A percentile compares a stretch with the other conserved stretches of the same genome.
These are phyloP conservation scores for Austroboletus eburneus DNA, from an alignment of 768 basidiomycete species.

Conservation along the genomic window DNA sequence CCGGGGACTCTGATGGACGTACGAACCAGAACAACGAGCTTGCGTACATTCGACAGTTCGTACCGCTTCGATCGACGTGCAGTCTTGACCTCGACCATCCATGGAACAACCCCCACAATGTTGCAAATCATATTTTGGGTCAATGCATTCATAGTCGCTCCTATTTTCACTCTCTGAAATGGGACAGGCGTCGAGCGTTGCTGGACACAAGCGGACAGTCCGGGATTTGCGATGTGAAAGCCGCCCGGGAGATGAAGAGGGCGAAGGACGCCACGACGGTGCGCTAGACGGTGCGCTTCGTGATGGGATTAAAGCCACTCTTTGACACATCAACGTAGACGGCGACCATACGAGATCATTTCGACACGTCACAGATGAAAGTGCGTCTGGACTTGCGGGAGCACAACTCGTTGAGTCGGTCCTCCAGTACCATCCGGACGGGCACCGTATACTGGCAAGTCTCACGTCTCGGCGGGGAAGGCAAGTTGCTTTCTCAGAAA, in stretches of 20 bases:
- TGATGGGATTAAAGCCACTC: constrained; percentile 25
- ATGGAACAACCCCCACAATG: constrained; percentile 75
- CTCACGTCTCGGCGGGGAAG: constrained; percentile 3
- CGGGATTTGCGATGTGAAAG: constrained; percentile 36
- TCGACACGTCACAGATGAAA: constrained; percentile 29
- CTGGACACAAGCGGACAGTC: constrained; percentile 44
- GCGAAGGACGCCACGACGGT: constrained; percentile 30
- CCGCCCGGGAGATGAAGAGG: constrained; percentile 31
- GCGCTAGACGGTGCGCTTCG: constrained; percentile 1
- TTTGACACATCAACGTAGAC: constrained; percentile 40
- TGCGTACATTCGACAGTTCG: constrained; percentile 69
- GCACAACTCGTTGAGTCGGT: constrained; percentile 3
- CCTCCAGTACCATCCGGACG: constrained; percentile 18
- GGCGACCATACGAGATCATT: constrained; percentile 44
- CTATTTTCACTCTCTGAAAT: constrained; percentile 37
- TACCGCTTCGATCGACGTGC: constrained; percentile 59
- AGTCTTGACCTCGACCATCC: constrained; percentile 64
- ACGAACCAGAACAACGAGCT: constrained; percentile 50
- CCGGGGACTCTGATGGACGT: background rate
- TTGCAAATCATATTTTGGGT: constrained; percentile 56
- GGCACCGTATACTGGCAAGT: constrained; percentile 6
- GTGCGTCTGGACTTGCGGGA: constrained; percentile 10
- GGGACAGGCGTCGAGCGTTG: constrained; percentile 53
- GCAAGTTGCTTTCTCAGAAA: constrained; percentile 11
- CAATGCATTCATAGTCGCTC: constrained; percentile 60